Evolutionary conservation across 2,329 filamentous ascomycete species (phyloP), one percentile per base, ranked within the genome.

Genomic region (Beauveria medogensis): DNA sequence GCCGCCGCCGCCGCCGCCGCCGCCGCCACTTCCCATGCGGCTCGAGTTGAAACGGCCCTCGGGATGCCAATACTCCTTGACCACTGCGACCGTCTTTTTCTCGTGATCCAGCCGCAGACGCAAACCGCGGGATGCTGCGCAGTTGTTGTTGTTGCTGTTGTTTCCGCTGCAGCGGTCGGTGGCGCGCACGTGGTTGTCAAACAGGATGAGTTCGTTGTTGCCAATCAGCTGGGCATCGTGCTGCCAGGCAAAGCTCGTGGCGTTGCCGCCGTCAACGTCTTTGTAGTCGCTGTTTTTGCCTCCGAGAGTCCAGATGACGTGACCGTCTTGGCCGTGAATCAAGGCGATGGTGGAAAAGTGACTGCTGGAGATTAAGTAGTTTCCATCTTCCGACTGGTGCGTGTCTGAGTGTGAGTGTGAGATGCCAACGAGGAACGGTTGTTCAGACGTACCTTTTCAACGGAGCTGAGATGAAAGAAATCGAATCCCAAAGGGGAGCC

Each of bases 401-500:
- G 7, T 18, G 16, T 12, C 18, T 50, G 16, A 4, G 30, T 34
- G 3, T 34, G 10, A 12, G 34, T 37, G 22, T 22, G 14, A 10
- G 2, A 1, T 2, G 14, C 26, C 2, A 1, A 20, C 9, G n/a
- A 43, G 18, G 14, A 34, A 50, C n/a, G 18, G 2, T 12, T 24
- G 2, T 16, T 63, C 48, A 64, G 34, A 37, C 64, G n/a, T 52
- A 70, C 70, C 64, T 73, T 70, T 59, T 69, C 66, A 16, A 74
- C 62, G 40, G 71, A 73, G 65, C 75, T 76, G 61, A 75, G 68
- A 64, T 76, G 74, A 61, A 73, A 74, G 57, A 70, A 75, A 64
- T 76, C 74, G 58, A 71, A 75, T 28, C 68, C 68, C 0, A 64
- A 66, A 41, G 70, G 65, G 22, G 68, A 65, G 5, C 69, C 64